Conservation (phyloP, 2,329 filamentous ascomycete species). For the Aspergillus uvarum region DNA sequence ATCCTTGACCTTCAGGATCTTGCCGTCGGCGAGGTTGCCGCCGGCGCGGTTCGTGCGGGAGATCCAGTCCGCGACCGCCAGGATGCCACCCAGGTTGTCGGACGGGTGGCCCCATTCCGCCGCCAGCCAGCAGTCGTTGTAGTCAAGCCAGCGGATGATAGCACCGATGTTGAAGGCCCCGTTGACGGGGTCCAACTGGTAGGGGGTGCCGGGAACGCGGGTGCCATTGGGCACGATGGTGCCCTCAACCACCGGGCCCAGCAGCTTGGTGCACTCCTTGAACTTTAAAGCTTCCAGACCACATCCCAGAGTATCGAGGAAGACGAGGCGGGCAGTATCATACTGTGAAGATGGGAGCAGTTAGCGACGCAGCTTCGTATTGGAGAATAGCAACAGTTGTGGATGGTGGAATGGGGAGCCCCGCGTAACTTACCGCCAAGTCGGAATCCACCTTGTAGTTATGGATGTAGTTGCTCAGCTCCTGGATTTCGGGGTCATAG, state of each 20-base stretch:
- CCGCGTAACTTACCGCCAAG: conserved; percentile 69
- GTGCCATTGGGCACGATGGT: conserved; percentile 90
- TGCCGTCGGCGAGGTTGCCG: conserved; percentile 68
- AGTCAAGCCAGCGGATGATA: conserved; percentile 99
- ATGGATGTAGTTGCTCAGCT: conserved; percentile 94
- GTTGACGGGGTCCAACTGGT: conserved; percentile 91
- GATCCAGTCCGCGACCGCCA: conserved; percentile 96
- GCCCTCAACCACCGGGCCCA: conserved; percentile 87
- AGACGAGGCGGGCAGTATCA: conserved; percentile 94
- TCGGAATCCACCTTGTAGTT: conserved; percentile 88
- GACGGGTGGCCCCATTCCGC: conserved; percentile 99
- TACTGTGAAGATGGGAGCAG: conserved; percentile 46
- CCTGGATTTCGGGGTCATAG: conserved; percentile 90
- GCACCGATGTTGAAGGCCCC: conserved; percentile 98
- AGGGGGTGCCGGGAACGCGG: conserved; percentile 86
- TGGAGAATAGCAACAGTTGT: neutral
- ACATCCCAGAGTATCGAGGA: conserved; percentile 95
- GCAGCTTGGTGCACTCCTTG: conserved; percentile 91
- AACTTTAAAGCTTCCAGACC: conserved; percentile 94
- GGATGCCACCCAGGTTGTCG: conserved; percentile 95
- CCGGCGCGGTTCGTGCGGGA: conserved; percentile 89
- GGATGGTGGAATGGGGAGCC: conserved; percentile 1
- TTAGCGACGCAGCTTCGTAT: neutral
- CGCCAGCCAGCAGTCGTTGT: conserved; percentile 99
- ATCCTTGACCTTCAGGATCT: conserved; percentile 83